Percentiles rank a stretch among this genome's conserved stretches.
phyloP scores from a whole-genome alignment of 257 asterid species.

The Fraxinus cuspidata region DNA sequence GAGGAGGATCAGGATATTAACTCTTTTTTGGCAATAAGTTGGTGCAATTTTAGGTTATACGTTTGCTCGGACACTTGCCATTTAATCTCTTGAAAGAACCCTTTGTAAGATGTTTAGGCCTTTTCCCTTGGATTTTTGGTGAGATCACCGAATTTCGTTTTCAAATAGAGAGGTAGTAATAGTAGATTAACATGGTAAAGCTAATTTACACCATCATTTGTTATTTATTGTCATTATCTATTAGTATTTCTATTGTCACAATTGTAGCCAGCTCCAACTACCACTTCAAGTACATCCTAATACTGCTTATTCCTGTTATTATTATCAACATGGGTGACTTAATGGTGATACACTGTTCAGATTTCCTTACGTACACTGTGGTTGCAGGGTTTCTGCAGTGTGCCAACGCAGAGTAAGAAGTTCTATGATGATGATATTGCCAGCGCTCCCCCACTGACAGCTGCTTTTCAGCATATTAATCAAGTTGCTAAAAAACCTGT shows the following conservation, averaged over 20 bases:
- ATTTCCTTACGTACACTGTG: conserved; percentile 22
- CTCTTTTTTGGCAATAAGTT: conserved; percentile 1
- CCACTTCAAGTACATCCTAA: conserved; percentile 1
- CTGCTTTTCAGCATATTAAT: conserved; percentile 31
- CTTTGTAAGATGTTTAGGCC: not conserved
- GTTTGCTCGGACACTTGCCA: not conserved
- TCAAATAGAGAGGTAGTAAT: not conserved
- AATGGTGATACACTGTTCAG: conserved; percentile 1
- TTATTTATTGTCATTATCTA: not conserved
- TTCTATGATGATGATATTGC: conserved; percentile 52
- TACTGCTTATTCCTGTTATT: not conserved
- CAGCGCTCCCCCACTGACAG: conserved; percentile 77
- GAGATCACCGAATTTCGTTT: not conserved
- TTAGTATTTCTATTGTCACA: not conserved
- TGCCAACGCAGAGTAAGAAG: conserved; percentile 31
- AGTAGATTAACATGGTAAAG: not conserved
- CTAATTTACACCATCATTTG: not conserved
- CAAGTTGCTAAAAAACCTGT: conserved; percentile 41
- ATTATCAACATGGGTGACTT: not conserved
- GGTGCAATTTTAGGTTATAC: not conserved
- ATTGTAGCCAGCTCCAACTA: not conserved
- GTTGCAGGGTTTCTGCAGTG: conserved; percentile 34
- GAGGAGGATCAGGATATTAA: not conserved
- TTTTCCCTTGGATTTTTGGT: not conserved
- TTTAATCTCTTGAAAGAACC: not conserved